Percentiles rank a stretch among this genome's conserved stretches.
Conservation (phyloP, 2,329 filamentous ascomycete species). For the Penicillium sp. region DNA sequence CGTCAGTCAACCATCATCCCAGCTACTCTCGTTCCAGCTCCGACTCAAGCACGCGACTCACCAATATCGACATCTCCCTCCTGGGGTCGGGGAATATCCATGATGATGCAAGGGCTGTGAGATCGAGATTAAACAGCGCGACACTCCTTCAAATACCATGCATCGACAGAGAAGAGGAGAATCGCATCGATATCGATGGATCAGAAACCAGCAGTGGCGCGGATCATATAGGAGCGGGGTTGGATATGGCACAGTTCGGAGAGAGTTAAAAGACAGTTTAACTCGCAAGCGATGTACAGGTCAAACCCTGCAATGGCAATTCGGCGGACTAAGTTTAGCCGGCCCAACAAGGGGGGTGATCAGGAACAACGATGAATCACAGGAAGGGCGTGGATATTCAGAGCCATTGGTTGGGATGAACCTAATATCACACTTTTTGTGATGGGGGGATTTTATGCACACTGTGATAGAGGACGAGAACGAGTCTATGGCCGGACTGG, state of each 20-base stretch:
- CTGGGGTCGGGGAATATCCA: constrained; percentile 23
- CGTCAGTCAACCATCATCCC: background rate
- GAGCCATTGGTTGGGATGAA: background rate
- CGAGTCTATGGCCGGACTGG: too few species aligned
- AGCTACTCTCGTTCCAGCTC: too few species aligned
- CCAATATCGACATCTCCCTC: constrained; percentile 30
- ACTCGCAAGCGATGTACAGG: constrained; percentile 16
- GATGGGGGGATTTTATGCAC: background rate
- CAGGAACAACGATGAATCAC: background rate
- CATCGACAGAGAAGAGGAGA: background rate
- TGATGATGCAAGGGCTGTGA: constrained; percentile 4
- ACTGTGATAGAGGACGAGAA: background rate
- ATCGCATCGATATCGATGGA: background rate
- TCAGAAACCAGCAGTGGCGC: background rate
- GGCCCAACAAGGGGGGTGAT: constrained; percentile 24
- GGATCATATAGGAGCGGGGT: background rate
- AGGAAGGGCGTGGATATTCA: background rate
- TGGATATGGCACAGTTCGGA: background rate
- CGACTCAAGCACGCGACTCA: constrained; percentile 9
- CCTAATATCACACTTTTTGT: background rate
- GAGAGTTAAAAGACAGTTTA: constrained; percentile 1
- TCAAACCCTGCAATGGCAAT: constrained; percentile 5
- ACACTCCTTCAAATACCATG: constrained; percentile 14
- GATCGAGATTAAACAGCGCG: background rate
- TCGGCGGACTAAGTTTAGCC: background rate